Evolutionary conservation across 371 early-diverging fungal genomes (phyloP).

Genomic region (Mortierella sp.): DNA sequence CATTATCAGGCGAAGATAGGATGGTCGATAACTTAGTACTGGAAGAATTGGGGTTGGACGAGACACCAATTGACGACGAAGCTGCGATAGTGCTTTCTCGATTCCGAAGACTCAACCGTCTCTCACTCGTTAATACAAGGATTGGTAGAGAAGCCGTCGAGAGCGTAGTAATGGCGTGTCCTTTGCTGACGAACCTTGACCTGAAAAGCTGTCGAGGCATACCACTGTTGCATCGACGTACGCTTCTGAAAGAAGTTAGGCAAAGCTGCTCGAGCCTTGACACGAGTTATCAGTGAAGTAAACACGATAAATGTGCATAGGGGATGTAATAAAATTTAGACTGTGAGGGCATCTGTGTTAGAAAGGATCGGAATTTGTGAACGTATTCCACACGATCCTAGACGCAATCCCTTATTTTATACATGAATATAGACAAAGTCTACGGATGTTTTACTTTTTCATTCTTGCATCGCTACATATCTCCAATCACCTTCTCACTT

Average conservation of each 20-base stretch:
- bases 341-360: too few species aligned
- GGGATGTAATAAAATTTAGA: too few species aligned
- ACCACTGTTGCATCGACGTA: slow-evolving; percentile 32
- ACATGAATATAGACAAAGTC: background rate
- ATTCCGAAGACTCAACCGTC: slow-evolving; percentile 26
- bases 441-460: too few species aligned
- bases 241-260: slow-evolving; percentile 28
- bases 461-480: too few species aligned
- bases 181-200: slow-evolving; percentile 25
- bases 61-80: slow-evolving; percentile 23
- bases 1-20: background rate
- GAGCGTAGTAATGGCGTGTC: slow-evolving; percentile 21
- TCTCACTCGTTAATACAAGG: slow-evolving; percentile 36
- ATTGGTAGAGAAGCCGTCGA: slow-evolving; percentile 36
- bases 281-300: background rate
- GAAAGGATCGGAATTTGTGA: background rate
- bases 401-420: background rate
- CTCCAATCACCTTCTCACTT: background rate
- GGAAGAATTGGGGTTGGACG: slow-evolving; percentile 45
- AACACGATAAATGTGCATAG: background rate
- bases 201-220: slow-evolving; percentile 46
- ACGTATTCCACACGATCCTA: background rate
- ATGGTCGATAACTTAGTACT: slow-evolving; percentile 16
- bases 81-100: slow-evolving; percentile 14
- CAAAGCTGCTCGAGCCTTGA: background rate